phyloP scores from a whole-genome alignment of 768 basidiomycete genomes.

The Podaxis sp. region DNA sequence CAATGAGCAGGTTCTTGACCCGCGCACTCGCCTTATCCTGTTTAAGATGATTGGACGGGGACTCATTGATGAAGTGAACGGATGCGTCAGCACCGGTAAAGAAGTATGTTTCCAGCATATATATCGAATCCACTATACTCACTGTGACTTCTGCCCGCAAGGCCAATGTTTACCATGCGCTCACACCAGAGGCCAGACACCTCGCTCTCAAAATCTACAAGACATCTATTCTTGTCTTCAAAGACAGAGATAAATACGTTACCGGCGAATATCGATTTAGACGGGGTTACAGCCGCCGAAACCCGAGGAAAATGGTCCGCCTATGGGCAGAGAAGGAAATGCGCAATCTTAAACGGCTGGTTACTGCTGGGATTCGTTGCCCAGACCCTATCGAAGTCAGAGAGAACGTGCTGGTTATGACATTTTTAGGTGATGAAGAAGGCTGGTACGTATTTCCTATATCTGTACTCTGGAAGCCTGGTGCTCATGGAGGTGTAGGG shows the following conservation, averaged over 20 bases:
- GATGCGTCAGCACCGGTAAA: conserved; percentile 97
- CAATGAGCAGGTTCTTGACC: conserved; percentile 94
- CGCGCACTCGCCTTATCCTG: conserved; percentile 89
- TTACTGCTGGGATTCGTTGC: conserved; percentile 79
- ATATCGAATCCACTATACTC: neutral
- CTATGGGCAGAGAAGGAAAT: conserved; percentile 99
- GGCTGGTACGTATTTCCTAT: conserved; percentile 61
- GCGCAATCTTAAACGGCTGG: conserved; percentile 87
- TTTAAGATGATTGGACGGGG: conserved; percentile 96
- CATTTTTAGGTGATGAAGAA: conserved; percentile 78
- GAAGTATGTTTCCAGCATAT: conserved; percentile 55
- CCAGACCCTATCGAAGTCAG: conserved; percentile 92
- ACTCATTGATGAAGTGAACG: conserved; percentile 86
- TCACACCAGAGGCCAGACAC: conserved; percentile 53
- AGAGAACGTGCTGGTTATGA: conserved; percentile 97
- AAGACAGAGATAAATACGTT: conserved; percentile 96
- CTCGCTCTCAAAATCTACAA: conserved; percentile 98
- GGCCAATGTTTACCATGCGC: conserved; percentile 97
- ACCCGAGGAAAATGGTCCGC: conserved; percentile 98
- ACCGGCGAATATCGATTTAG: conserved; percentile 95
- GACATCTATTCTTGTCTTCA: conserved; percentile 96
- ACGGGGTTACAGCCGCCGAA: conserved; percentile 77
- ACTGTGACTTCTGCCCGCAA: conserved; percentile 28
- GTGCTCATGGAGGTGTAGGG: conserved; percentile 46
- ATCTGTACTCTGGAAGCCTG: conserved; percentile 1